phyloP scores from a whole-genome alignment of 495 filamentous ascomycete species.

The Glutinoglossum americanum region DNA sequence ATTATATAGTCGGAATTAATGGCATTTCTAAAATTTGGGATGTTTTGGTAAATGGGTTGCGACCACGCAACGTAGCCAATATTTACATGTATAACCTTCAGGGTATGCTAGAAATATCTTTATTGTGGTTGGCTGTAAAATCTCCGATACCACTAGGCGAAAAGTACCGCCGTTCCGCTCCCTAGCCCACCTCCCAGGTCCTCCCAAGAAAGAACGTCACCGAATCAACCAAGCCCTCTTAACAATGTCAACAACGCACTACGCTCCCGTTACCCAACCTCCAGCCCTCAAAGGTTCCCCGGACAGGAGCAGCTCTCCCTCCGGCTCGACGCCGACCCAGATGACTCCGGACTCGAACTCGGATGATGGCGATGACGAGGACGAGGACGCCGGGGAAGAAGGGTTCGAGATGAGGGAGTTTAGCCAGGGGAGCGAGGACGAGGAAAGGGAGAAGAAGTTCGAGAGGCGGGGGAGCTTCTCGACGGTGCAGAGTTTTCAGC shows the following conservation, averaged over 20 bases:
- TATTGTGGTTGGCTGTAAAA: too few relatives aligned
- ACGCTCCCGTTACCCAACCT: neutral
- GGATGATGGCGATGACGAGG: neutral
- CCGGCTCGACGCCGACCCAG: neutral
- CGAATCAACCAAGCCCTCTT: neutral
- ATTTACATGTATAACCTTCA: too few relatives aligned
- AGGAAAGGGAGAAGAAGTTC: neutral
- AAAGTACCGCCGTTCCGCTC: neutral
- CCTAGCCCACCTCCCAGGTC: neutral
- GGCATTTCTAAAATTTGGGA: too few relatives aligned
- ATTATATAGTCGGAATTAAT: too few relatives aligned
- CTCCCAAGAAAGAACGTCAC: neutral
- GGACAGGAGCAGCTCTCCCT: neutral
- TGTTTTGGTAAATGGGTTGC: too few relatives aligned
- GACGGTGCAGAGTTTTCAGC: slow-evolving; percentile 23
- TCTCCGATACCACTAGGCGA: too few relatives aligned
- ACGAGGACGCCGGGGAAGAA: neutral
- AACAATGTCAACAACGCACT: neutral
- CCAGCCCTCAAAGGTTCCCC: neutral
- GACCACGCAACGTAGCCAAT: too few relatives aligned
- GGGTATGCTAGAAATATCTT: too few relatives aligned
- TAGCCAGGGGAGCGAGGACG: neutral
- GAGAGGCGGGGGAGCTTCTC: neutral
- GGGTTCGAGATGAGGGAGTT: neutral
- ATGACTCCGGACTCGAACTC: neutral